These are phyloP conservation scores for Helianthus tuberosus DNA, from an alignment of 129 eudicot genomes.

Conservation along the genomic window DNA sequence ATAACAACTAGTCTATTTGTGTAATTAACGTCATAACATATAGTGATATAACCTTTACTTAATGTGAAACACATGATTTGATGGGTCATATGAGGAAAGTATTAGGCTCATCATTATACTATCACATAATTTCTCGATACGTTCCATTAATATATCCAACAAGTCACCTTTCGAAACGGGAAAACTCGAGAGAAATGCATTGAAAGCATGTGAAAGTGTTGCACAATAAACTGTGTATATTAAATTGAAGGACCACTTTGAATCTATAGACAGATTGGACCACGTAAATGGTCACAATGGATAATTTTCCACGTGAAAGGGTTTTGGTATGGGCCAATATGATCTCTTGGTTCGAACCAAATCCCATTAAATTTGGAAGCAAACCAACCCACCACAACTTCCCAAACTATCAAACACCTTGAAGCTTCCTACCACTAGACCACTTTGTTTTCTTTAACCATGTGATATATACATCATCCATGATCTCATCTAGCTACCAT, in stretches of 20 bases:
- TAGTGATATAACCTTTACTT: no score
- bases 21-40: no score
- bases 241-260: slow-evolving; percentile 33
- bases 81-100: no score
- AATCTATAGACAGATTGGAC: slow-evolving; percentile 36
- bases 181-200: neutral
- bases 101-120: no score
- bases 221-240: slow-evolving; percentile 24
- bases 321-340: neutral
- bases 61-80: no score
- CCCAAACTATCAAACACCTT: neutral
- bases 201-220: slow-evolving; percentile 31
- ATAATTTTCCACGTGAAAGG: slow-evolving; percentile 29
- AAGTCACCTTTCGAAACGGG: neutral
- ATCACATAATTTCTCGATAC: no score
- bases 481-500: slow-evolving; percentile 36
- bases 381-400: slow-evolving; percentile 24
- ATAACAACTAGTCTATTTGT: no score
- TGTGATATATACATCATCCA: slow-evolving; percentile 46
- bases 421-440: slow-evolving; percentile 38
- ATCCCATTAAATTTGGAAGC: slow-evolving; percentile 22
- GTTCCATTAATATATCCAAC: no score
- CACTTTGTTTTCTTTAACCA: neutral
- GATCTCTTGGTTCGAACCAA: neutral
- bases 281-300: slow-evolving; percentile 21